A percentile compares a stretch with the other conserved stretches of the same genome.
These are phyloP conservation scores for Aphanomyces stellatus DNA, from an alignment of 352 stramenopile species.

Conservation along the genomic window DNA sequence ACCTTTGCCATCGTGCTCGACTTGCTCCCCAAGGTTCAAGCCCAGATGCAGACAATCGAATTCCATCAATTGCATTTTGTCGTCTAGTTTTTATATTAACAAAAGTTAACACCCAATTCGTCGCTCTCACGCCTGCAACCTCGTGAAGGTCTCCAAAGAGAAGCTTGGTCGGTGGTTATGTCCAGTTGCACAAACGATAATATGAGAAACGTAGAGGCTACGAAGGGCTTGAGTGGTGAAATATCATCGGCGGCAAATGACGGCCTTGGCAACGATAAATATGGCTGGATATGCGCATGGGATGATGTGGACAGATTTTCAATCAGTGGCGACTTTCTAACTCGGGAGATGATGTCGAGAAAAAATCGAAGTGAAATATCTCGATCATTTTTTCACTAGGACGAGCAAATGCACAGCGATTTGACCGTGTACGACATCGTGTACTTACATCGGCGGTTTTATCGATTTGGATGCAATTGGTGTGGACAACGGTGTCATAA, in stretches of 20 bases:
- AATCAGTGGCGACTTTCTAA: too few species aligned
- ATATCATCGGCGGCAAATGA: slow-evolving; percentile 48
- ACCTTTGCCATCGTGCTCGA: slow-evolving; percentile 72
- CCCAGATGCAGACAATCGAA: slow-evolving; percentile 74
- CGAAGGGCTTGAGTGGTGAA: slow-evolving; percentile 30
- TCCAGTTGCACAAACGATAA: slow-evolving; percentile 69
- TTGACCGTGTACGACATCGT: too few species aligned
- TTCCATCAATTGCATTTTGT: slow-evolving; percentile 76
- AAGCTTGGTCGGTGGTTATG: slow-evolving; percentile 37
- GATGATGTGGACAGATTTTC: too few species aligned
- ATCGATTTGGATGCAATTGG: too few species aligned
- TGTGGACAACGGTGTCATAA: too few species aligned
- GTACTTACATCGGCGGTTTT: too few species aligned
- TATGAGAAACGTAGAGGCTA: slow-evolving; percentile 52
- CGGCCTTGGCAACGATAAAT: too few species aligned
- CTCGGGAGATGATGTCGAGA: too few species aligned
- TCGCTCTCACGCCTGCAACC: slow-evolving; percentile 26
- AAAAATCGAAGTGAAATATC: too few species aligned
- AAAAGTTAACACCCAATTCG: background rate
- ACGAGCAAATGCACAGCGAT: too few species aligned
- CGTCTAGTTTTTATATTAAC: background rate
- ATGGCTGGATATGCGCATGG: too few species aligned
- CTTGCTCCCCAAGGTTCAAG: slow-evolving; percentile 62
- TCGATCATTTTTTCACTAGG: too few species aligned
- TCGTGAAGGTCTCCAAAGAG: slow-evolving; percentile 44